Percentiles rank a stretch among this genome's conserved stretches.
phyloP scores from a whole-genome alignment of 768 basidiomycete species.

The Collybia nuda region DNA sequence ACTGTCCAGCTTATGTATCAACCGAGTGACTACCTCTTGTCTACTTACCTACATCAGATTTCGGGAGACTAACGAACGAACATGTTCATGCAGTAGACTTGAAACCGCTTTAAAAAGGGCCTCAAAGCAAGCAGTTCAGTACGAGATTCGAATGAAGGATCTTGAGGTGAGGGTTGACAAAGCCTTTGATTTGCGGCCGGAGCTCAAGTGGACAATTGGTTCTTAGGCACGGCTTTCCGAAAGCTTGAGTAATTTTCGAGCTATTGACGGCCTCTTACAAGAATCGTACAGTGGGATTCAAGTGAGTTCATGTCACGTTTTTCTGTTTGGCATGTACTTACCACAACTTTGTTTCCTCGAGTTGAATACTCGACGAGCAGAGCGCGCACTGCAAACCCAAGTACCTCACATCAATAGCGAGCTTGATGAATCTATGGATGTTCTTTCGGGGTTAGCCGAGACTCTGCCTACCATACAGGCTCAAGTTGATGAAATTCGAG shows the following conservation, averaged over 20 bases:
- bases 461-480: slow-evolving; percentile 60
- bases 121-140: slow-evolving; percentile 45
- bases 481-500: slow-evolving; percentile 60
- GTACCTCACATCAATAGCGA: slow-evolving; percentile 62
- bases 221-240: slow-evolving; percentile 67
- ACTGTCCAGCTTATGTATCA: slow-evolving; percentile 19
- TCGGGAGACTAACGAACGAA: neutral
- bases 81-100: slow-evolving; percentile 34
- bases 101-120: slow-evolving; percentile 45
- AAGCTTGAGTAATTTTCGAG: slow-evolving; percentile 71
- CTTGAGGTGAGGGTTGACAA: slow-evolving; percentile 44
- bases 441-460: slow-evolving; percentile 55
- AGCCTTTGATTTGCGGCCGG: neutral
- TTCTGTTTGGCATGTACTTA: neutral
- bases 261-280: slow-evolving; percentile 67
- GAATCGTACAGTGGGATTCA: slow-evolving; percentile 63
- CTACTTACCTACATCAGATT: neutral
- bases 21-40: slow-evolving; percentile 12
- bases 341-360: slow-evolving; percentile 21
- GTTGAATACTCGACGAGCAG: slow-evolving; percentile 60
- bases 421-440: slow-evolving; percentile 59
- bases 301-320: slow-evolving; percentile 33
- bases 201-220: slow-evolving; percentile 5
- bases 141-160: slow-evolving; percentile 60
- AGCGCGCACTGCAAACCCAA: slow-evolving; percentile 55